Evolutionary conservation across 108 stramenopile genomes (phyloP), one percentile per base, ranked within the genome.

Genomic region (Cylindrotheca fusiformis): DNA sequence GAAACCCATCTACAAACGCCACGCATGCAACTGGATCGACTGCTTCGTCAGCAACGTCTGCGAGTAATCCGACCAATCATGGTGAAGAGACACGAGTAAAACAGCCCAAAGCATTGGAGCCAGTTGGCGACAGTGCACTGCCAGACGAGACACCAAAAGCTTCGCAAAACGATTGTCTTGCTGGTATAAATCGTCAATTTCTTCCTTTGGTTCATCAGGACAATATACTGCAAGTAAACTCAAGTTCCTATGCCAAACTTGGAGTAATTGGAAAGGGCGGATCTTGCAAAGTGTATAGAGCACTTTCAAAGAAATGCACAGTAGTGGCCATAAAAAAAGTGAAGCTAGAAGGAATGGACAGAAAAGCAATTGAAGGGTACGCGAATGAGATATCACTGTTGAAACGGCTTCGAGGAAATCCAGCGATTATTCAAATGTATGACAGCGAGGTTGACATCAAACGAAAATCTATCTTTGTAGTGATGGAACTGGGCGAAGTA

Each of bases 261-360:
- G 97, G 91, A 10, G 80, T 95, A n/a, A 90, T 98, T 52, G 98
- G 98, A 5, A 90, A 94, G 55, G 98, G 98, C 24, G 98, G 97
- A 0, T 93, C 92, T n/a, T 94, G 94, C 73, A 95, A 97, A 66
- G 98, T 97, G 1, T 97, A 93, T 65, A 67, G 94, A 14, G 94
- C 93, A 4, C 81, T 97, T 8, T 84, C 91, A 0, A 76, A 72
- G 31, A 85, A 85, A 33, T 86, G 83, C 47, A 67, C 81, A 19
- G 88, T 97, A 10, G 77, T 96, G n/a, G 99, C 99, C 24, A 81
- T 98, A 28, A 99, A 99, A 77, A 90, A 96, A 44, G 95, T 99
- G 49, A 94, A 94, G 64, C 81, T 99, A 8, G 81, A 75, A 26
- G 87, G 91, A 5, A 72, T 87, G 81, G 93, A 96, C 50, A 63